These are phyloP conservation scores for Phanerochaete sordida DNA, from an alignment of 768 basidiomycete species.

Conservation along the genomic window DNA sequence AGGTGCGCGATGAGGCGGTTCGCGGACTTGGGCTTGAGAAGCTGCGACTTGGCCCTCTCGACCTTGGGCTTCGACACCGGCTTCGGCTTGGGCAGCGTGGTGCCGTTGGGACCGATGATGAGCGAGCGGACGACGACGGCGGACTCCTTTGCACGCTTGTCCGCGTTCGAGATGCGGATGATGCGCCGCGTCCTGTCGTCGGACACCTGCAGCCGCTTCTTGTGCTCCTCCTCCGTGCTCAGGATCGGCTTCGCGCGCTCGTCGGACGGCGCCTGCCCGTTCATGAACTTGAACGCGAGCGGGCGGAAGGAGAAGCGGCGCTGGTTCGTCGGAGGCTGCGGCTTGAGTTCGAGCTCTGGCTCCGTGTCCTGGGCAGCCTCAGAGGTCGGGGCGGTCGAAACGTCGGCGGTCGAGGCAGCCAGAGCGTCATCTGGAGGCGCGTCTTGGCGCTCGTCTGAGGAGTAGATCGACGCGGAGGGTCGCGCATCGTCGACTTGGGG, in stretches of 20 bases:
- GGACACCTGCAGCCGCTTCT: constrained; percentile 36
- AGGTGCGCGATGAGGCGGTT: constrained; percentile 72
- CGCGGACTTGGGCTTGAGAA: constrained; percentile 63
- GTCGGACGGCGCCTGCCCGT: constrained; percentile 8
- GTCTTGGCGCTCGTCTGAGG: constrained; percentile 8
- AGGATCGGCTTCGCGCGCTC: constrained; percentile 31
- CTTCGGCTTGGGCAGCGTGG: constrained; percentile 35
- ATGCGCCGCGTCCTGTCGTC: constrained; percentile 32
- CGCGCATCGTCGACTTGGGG: constrained; percentile 1
- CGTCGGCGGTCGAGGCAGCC: neutral
- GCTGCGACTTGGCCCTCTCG: constrained; percentile 62
- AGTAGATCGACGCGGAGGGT: constrained; percentile 10
- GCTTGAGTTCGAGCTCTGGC: neutral
- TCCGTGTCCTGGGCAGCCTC: neutral
- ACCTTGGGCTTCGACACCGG: constrained; percentile 48
- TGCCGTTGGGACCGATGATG: constrained; percentile 54
- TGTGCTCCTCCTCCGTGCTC: constrained; percentile 34
- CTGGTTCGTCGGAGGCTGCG: neutral
- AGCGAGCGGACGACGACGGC: constrained; percentile 63
- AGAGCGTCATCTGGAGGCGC: neutral
- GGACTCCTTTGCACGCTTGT: constrained; percentile 60
- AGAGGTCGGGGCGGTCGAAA: neutral
- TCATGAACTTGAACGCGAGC: constrained; percentile 11
- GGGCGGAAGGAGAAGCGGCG: constrained; percentile 15
- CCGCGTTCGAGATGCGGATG: constrained; percentile 33